A percentile compares a stretch with the other conserved stretches of the same genome.
Evolutionary conservation across 2,329 filamentous ascomycete species (phyloP).

Genomic region (Aureobasidium sp.): DNA sequence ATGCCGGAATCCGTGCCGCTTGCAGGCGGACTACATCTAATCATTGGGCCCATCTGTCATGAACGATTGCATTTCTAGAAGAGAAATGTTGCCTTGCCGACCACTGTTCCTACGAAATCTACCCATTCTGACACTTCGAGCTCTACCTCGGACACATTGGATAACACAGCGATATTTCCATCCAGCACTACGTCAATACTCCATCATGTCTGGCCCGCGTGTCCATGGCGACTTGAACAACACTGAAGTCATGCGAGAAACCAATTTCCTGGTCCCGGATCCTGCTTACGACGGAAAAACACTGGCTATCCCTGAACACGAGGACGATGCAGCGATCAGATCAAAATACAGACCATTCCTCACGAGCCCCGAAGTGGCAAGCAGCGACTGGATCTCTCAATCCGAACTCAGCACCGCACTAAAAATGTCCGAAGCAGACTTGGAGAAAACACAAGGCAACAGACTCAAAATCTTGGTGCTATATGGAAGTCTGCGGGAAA

Average conservation of each 20-base stretch:
- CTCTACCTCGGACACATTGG: not conserved
- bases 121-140: not conserved
- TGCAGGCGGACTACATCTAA: not conserved
- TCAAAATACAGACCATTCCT: constrained; percentile 53
- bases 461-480: constrained; percentile 53
- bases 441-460: constrained; percentile 31
- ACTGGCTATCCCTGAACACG: constrained; percentile 38
- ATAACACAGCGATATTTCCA: not conserved
- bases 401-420: constrained; percentile 50
- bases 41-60: not conserved
- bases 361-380: constrained; percentile 31
- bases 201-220: not conserved
- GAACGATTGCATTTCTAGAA: not conserved
- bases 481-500: constrained; percentile 51
- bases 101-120: not conserved
- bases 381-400: constrained; percentile 49
- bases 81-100: not conserved
- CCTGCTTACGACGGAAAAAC: constrained; percentile 20
- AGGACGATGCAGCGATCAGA: constrained; percentile 44
- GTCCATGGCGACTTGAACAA: constrained; percentile 25
- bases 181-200: not conserved
- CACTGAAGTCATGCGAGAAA: constrained; percentile 19
- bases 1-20: not conserved
- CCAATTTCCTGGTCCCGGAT: constrained; percentile 17
- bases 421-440: constrained; percentile 45